Base-by-base conservation (phyloP, 2,329 filamentous ascomycete genomes). In the Xylaria arbuscula region DNA sequence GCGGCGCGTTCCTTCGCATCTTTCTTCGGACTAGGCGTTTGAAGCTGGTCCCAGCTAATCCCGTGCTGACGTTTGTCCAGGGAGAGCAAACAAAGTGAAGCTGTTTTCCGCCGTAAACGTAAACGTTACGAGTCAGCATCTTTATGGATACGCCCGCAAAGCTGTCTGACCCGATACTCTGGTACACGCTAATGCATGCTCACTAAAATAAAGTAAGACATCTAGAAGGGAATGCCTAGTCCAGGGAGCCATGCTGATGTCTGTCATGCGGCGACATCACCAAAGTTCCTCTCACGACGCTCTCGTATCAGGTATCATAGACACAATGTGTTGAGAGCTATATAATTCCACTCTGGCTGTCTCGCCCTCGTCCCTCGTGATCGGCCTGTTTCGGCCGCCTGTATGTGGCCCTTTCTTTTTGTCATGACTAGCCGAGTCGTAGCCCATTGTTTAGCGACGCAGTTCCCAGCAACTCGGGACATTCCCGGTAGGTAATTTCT, bases 131-230 rank as follows among this genome's bases (percentile, higher is more conserved):
- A 22, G 24, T 68, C 47, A 66, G 19, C 42, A 62, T 32, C 53
- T 34, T 58, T 65, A 66, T 67, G 68, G 73, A 72, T 74, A 76
- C 75, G 71, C 74, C 74, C 71, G 66, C 67, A 51, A 59, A 73
- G 69, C 69, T 72, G 66, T 70, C 70, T 71, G 76, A 77, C 76
- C 76, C 76, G 76, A 75, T 76, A 74, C 73, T 76, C 76, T 74
- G 76, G 76, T 77, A 77, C 75, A 77, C 76, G 76, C 76, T 77
- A 77, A 77, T 77, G 76, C 76, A 77, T 76, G 75, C 69, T 76
- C 71, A 74, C 71, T 70, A 74, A 71, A 74, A 75, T 74, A 72
- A 76, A 72, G 74, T 75, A 71, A 76, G 74, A 77, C 75, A 76
- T 72, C 65, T 66, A 36, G 67, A 72, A 72, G 67, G 62, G 69